These are phyloP conservation scores for Leptographium galeiforme DNA, from an alignment of 2,329 filamentous ascomycete species.

Conservation along the genomic window DNA sequence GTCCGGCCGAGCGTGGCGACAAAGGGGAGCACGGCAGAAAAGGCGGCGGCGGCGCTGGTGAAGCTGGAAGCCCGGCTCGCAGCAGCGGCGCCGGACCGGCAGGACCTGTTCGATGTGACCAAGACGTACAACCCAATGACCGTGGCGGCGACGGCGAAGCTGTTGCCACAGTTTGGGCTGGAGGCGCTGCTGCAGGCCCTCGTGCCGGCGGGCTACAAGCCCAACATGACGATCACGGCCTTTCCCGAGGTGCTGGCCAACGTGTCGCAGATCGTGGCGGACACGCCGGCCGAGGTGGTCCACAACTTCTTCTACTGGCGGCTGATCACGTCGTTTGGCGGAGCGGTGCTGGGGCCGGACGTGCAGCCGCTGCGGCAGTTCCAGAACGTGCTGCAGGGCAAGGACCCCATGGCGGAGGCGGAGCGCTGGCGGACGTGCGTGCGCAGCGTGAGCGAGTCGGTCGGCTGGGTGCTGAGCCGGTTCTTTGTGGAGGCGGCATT, in stretches of 20 bases:
- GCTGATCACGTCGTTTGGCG: slow-evolving; percentile 37
- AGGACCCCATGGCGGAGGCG: slow-evolving; percentile 45
- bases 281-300: slow-evolving; percentile 40
- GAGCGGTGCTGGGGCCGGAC: slow-evolving; percentile 43
- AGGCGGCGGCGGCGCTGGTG: slow-evolving; percentile 16
- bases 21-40: slow-evolving; percentile 11
- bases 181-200: slow-evolving; percentile 36
- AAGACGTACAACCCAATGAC: slow-evolving; percentile 54
- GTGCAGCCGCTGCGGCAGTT: slow-evolving; percentile 47
- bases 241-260: slow-evolving; percentile 48
- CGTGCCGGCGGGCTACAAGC: slow-evolving; percentile 33
- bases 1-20: slow-evolving; percentile 16
- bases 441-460: slow-evolving; percentile 24
- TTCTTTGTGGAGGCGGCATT: slow-evolving; percentile 61
- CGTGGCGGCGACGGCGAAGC: slow-evolving; percentile 37
- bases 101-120: slow-evolving; percentile 11
- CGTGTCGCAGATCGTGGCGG: slow-evolving; percentile 39
- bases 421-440: slow-evolving; percentile 58
- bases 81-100: background rate
- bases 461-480: slow-evolving; percentile 56
- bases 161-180: slow-evolving; percentile 44
- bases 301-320: slow-evolving; percentile 55
- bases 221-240: slow-evolving; percentile 41
- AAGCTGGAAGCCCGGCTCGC: slow-evolving; percentile 9
- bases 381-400: slow-evolving; percentile 42